Conservation (phyloP, 306 rosid species). For the Mimosa pudica region DNA sequence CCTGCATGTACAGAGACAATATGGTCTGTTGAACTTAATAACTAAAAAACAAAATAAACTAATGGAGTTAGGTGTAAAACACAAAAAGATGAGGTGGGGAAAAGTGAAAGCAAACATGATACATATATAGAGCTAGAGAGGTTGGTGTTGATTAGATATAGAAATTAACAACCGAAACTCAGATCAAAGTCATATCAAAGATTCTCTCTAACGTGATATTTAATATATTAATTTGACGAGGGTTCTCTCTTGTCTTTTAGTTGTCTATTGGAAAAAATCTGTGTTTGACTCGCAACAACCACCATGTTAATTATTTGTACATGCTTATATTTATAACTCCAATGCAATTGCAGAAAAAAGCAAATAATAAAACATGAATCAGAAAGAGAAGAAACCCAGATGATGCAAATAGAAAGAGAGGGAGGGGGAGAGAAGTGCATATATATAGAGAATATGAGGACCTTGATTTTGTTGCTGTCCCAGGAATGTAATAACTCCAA, state of each 20-base stretch:
- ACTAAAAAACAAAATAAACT: not conserved
- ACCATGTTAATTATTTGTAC: not conserved
- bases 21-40: not conserved
- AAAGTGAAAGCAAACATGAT: conserved; percentile 31
- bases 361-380: not conserved
- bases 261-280: conserved; percentile 16
- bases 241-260: conserved; percentile 38
- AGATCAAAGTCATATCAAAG: conserved; percentile 46
- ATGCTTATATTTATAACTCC: not conserved
- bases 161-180: conserved; percentile 33
- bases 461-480: conserved; percentile 37
- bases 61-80: not conserved
- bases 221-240: conserved; percentile 25
- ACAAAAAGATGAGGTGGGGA: not conserved
- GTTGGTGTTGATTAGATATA: conserved; percentile 24
- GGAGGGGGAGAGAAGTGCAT: not conserved
- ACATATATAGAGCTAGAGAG: conserved; percentile 16
- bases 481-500: conserved; percentile 14
- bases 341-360: conserved; percentile 14
- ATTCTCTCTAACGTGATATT: conserved; percentile 30
- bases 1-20: not conserved
- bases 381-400: conserved; percentile 11
- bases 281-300: conserved; percentile 11
- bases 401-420: not conserved
- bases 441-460: conserved; percentile 18